phyloP scores from a whole-genome alignment of 306 rosid species.

The Spatholobus suberectus region DNA sequence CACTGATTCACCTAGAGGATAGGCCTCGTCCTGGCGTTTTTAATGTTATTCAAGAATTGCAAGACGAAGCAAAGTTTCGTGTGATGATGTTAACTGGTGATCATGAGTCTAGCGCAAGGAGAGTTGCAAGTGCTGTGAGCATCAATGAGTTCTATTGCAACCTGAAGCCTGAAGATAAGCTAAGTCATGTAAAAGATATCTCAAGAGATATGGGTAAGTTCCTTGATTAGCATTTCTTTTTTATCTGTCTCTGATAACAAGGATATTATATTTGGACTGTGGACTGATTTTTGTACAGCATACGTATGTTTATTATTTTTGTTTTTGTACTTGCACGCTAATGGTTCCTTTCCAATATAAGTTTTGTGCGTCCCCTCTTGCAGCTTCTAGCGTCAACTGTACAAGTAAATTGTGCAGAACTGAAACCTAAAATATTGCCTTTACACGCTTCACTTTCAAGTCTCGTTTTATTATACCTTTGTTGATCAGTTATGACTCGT shows the following conservation, averaged over 20 bases:
- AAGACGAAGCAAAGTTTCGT: conserved; percentile 70
- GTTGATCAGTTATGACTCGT: background rate
- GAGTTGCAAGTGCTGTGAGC: conserved; percentile 92
- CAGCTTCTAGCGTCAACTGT: background rate
- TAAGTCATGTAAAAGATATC: conserved; percentile 81
- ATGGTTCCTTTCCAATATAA: conserved; percentile 6
- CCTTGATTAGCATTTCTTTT: background rate
- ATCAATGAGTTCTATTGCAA: conserved; percentile 82
- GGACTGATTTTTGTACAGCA: conserved; percentile 19
- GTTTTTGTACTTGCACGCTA: background rate
- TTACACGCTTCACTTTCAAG: background rate
- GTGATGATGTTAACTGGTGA: conserved; percentile 98
- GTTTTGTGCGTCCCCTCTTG: background rate
- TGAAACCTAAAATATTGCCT: background rate
- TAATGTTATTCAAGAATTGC: conserved; percentile 78
- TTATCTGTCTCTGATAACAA: background rate
- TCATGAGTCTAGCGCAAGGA: conserved; percentile 85
- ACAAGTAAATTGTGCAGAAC: conserved; percentile 2
- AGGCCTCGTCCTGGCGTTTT: conserved; percentile 86
- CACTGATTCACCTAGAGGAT: conserved; percentile 96
- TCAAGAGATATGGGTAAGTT: conserved; percentile 89
- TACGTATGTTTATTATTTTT: conserved; percentile 11
- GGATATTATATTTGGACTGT: background rate
- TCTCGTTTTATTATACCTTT: background rate
- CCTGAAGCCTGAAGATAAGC: conserved; percentile 97